Conservation (phyloP, 306 rosid genomes). For the Cicer arietinum region DNA sequence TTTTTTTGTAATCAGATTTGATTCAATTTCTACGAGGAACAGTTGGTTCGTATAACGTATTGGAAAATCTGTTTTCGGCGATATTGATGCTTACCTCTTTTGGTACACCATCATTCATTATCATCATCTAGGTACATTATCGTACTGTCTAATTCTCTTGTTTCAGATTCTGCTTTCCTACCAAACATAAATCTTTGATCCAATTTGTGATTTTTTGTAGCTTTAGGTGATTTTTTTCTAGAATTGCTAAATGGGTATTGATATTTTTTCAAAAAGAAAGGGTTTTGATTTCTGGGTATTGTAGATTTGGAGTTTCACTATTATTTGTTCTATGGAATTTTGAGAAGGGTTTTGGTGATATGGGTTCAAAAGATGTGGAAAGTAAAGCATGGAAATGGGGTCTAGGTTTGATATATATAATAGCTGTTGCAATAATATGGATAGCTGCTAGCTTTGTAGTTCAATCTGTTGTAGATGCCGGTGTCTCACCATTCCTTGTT, state of each 20-base stretch:
- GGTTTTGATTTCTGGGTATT: slow-evolving; percentile 30
- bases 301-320: slow-evolving; percentile 40
- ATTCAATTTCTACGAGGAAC: not conserved
- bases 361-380: slow-evolving; percentile 50
- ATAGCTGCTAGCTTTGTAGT: slow-evolving; percentile 99
- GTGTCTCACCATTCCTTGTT: slow-evolving; percentile 88
- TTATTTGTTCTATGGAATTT: slow-evolving; percentile 27
- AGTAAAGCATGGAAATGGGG: slow-evolving; percentile 79
- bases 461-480: slow-evolving; percentile 92
- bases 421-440: slow-evolving; percentile 92
- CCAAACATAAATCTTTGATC: not conserved
- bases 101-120: slow-evolving; percentile 2
- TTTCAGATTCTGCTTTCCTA: not conserved
- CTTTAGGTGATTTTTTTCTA: slow-evolving; percentile 44
- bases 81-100: not conserved
- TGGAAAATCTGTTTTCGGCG: not conserved
- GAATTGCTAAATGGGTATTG: slow-evolving; percentile 44
- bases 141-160: not conserved
- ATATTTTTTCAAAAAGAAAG: slow-evolving; percentile 7
- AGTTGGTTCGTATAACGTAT: not conserved
- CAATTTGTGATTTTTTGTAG: not conserved
- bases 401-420: slow-evolving; percentile 75
- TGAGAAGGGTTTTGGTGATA: slow-evolving; percentile 28
- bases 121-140: not conserved
- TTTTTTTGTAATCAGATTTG: not conserved